Evolutionary conservation across 148 eudicot species (phyloP).

Genomic region (Rhododendron ferrugineum): DNA sequence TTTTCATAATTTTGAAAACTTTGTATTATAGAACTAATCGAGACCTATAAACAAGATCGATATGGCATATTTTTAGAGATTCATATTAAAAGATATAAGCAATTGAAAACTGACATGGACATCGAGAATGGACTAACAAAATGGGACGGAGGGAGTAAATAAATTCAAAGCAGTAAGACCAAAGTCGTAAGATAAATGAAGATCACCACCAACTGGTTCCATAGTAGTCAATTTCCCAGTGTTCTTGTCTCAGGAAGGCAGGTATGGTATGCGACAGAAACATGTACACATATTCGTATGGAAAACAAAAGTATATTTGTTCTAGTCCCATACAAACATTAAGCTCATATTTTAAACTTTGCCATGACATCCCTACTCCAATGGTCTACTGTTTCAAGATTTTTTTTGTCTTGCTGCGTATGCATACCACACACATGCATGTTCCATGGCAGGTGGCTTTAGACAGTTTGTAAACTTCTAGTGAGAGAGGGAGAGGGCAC

Average conservation of each 20-base stretch:
- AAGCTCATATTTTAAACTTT: not conserved
- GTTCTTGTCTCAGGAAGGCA: not conserved
- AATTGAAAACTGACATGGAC: too few relatives aligned
- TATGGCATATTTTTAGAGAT: too few relatives aligned
- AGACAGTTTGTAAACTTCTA: not conserved
- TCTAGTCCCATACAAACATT: not conserved
- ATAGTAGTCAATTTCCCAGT: not conserved
- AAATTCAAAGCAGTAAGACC: not conserved
- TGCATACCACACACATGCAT: not conserved
- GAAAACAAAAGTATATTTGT: not conserved
- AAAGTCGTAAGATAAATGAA: not conserved
- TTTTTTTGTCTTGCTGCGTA: not conserved
- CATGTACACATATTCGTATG: not conserved
- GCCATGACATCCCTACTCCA: not conserved
- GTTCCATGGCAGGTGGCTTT: not conserved
- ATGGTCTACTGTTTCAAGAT: not conserved
- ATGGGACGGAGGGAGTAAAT: too few relatives aligned
- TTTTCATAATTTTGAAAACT: too few relatives aligned
- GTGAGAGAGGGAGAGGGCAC: not conserved
- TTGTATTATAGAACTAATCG: too few relatives aligned
- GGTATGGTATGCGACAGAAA: not conserved
- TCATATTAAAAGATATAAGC: too few relatives aligned
- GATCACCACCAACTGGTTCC: not conserved
- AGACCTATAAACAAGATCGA: too few relatives aligned
- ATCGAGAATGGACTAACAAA: too few relatives aligned